Evolutionary conservation across 352 stramenopile genomes (phyloP), one percentile per base, ranked within the genome.

Genomic region (Pythium sp.): DNA sequence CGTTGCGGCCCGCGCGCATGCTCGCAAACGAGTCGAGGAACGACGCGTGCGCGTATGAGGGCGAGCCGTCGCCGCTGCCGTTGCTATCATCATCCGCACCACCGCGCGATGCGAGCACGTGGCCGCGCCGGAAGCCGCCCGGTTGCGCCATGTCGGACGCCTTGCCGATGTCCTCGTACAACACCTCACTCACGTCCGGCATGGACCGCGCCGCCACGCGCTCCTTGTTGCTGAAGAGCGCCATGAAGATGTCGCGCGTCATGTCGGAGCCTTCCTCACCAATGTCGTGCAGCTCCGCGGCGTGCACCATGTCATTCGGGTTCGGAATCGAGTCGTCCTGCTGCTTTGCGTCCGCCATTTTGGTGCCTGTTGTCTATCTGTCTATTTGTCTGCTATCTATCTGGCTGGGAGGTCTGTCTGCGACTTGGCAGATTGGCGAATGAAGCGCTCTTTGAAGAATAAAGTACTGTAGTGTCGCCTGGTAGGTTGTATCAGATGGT

Each of bases 241-340:
- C 78, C 54, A 86, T 82, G 76, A 85, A 86, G 62, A 88, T 88
- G 69, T 88, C 80, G 64, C 80, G 78, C 68, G 80, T 88, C 78
- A 89, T 86, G 70, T 89, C 80, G 15, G 80, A 89, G 15, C 80
- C 80, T 69, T 89, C 80, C 59, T 84, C 80, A 1, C 68, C 54
- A 30, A 88, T 86, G 60, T 85, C 76, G 53, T 88, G 80, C 18
- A 86, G 70, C 58, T 84, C 76, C 2, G 70, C 71, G 24, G 74
- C 41, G 60, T 71, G 65, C 51, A 60, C 59, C 34, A 26, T 41
- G 61, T 51, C 64, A 30, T 54, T 18, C 30, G n/a, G 15, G 7
- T 53, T 38, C 1, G 24, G 24, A 15, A 9, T 22, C 55, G 24
- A 5, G 14, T 61, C 18, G 20, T 32, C 30, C 7, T 47, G 46